Evolutionary conservation across 805 yeast genomes (phyloP), one percentile per base, ranked within the genome.

Genomic region (Candida coquimbonensis): DNA sequence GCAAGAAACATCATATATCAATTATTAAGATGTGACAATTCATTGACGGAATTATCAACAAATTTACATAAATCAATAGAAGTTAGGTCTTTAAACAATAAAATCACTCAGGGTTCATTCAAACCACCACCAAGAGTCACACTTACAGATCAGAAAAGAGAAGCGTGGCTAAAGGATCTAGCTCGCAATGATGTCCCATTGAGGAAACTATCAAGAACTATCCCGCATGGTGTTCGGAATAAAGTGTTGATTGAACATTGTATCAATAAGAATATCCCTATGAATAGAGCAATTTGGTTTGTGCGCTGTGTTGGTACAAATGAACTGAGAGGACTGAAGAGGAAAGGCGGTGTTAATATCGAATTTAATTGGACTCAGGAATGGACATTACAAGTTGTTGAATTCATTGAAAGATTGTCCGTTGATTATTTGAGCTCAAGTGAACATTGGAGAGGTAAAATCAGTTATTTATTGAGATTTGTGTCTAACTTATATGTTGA

Each of bases 41-140:
- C 72, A 6, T 60, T 80, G 39, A 72, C 77, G 29, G 78, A 78
- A 9, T 65, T 78, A 9, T 70, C 77, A 3, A 59, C 66, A 38
- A 70, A 74, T 44, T 64, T 80, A 53, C 61, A 73, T 41, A 66
- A 66, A 43, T 70, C 84, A 5, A 66, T 78, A 53, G 66, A 68
- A n/a, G 63, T 68, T 37, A 68, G 83, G 33, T 66, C 72, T 26
- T 59, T 67, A 21, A 60, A 69, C 47, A 75, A 74, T 54, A 67
- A 70, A 38, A 66, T 80, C 13, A 61, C 65, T 4, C 65, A 74
- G 11, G 68, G 81, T 3, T 70, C 79, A 7, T 87, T 80, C 66
- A 81, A 78, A 51, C 86, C 91, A 7, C 96, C 96, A 1, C 90
- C 95, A 12, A 70, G 96, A 51, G 96, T 91, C 26, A 91, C 96